Evolutionary conservation across 805 yeast genomes (phyloP).

Genomic region (Clavispora asparagi): DNA sequence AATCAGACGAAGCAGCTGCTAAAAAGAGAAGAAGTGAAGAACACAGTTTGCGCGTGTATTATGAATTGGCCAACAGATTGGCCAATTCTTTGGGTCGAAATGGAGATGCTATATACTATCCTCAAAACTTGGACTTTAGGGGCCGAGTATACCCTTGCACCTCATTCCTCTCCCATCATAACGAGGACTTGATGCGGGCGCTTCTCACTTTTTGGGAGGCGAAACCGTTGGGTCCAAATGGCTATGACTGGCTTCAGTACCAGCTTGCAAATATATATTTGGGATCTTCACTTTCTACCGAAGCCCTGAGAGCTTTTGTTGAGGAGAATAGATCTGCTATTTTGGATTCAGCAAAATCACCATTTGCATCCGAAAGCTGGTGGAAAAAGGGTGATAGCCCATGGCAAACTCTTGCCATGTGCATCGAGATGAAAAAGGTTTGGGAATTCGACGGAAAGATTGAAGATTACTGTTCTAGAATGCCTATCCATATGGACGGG

Average conservation of each 20-base stretch:
- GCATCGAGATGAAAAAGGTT: slow-evolving; percentile 26
- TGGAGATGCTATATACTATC: slow-evolving; percentile 34
- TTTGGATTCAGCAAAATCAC: slow-evolving; percentile 23
- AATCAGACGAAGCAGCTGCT: slow-evolving; percentile 1
- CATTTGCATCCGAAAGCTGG: slow-evolving; percentile 25
- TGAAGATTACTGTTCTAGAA: slow-evolving; percentile 20
- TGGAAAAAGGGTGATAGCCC: slow-evolving; percentile 36
- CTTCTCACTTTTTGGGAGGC: slow-evolving; percentile 35
- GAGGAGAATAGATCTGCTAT: slow-evolving; percentile 18
- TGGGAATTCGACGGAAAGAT: slow-evolving; percentile 12
- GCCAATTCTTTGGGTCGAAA: slow-evolving; percentile 23
- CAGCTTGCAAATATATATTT: slow-evolving; percentile 34
- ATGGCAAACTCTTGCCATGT: slow-evolving; percentile 34
- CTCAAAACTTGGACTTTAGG: slow-evolving; percentile 36
- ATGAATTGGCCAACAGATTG: slow-evolving; percentile 15
- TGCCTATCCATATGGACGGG: slow-evolving; percentile 41
- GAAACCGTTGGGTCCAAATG: slow-evolving; percentile 29
- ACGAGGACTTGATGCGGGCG: slow-evolving; percentile 30
- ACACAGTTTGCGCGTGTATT: slow-evolving; percentile 15
- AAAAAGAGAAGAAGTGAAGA: not conserved
- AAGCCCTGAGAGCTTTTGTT: slow-evolving; percentile 24
- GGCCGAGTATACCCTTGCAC: slow-evolving; percentile 39
- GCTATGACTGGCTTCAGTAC: slow-evolving; percentile 34
- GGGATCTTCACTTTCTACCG: slow-evolving; percentile 20
- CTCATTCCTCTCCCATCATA: slow-evolving; percentile 29